A percentile compares a stretch with the other conserved stretches of the same genome.
These are phyloP conservation scores for Volvox carteri DNA, from an alignment of 163 green algal genomes.

Conservation along the genomic window DNA sequence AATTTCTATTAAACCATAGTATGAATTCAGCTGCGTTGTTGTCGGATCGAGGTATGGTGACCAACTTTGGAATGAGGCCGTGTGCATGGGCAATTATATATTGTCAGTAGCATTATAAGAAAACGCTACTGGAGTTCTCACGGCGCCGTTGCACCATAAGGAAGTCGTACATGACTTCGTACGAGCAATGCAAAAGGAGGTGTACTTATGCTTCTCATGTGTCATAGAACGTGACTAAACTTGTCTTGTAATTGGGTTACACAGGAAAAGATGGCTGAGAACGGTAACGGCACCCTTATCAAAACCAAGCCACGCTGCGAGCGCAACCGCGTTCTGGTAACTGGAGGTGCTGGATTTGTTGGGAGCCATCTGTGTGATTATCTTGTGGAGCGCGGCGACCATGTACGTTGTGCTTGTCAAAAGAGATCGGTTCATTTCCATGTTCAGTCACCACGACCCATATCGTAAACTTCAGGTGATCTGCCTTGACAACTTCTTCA, in stretches of 20 bases:
- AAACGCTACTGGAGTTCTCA: too few species aligned
- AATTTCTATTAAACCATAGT: too few species aligned
- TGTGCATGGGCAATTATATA: too few species aligned
- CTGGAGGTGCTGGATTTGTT: slow-evolving; percentile 96
- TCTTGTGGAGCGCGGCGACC: slow-evolving; percentile 91
- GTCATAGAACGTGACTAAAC: too few species aligned
- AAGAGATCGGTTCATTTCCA: background rate
- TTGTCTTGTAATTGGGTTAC: background rate
- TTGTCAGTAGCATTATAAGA: too few species aligned
- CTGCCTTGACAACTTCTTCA: slow-evolving; percentile 99
- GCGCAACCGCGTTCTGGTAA: slow-evolving; percentile 91
- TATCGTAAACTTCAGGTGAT: slow-evolving; percentile 87
- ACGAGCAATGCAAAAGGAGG: too few species aligned
- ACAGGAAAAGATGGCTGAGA: slow-evolving; percentile 20
- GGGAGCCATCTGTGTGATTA: slow-evolving; percentile 94
- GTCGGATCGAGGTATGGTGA: too few species aligned
- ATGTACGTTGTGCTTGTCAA: slow-evolving; percentile 71
- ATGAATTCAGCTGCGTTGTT: too few species aligned
- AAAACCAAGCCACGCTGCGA: slow-evolving; percentile 93
- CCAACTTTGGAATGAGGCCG: too few species aligned
- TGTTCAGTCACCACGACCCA: background rate
- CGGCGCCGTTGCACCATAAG: too few species aligned
- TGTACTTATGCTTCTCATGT: too few species aligned
- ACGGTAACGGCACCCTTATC: slow-evolving; percentile 69
- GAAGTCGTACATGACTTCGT: too few species aligned